Evolutionary conservation across 2,329 filamentous ascomycete species (phyloP).

Genomic region (Ciborinia camelliae): DNA sequence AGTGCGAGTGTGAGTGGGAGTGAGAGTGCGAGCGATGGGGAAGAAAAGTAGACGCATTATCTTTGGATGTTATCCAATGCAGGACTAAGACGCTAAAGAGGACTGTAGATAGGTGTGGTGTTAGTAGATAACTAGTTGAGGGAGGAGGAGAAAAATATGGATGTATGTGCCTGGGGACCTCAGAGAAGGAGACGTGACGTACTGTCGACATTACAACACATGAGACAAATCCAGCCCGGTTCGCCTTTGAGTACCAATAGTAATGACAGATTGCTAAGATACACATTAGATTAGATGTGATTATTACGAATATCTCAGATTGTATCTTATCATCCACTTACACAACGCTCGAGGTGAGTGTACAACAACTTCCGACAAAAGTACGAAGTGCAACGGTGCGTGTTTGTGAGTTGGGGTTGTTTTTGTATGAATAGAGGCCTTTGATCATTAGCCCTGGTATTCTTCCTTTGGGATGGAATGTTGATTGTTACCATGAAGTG

Average conservation of each 20-base stretch:
- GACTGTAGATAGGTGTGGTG: conserved; percentile 40
- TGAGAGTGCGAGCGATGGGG: neutral
- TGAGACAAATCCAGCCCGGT: conserved; percentile 62
- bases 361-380: conserved; percentile 56
- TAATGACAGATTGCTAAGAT: conserved; percentile 58
- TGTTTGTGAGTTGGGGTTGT: conserved; percentile 44
- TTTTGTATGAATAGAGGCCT: conserved; percentile 55
- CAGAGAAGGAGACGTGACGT: too few relatives aligned
- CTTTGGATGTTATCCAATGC: conserved; percentile 54
- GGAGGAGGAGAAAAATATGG: neutral
- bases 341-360: conserved; percentile 56
- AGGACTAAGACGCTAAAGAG: conserved; percentile 59
- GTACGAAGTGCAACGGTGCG: conserved; percentile 54
- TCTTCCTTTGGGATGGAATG: neutral
- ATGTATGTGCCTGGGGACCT: too few relatives aligned
- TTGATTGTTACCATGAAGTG: conserved; percentile 49
- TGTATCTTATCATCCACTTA: conserved; percentile 36
- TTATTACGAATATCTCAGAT: conserved; percentile 31
- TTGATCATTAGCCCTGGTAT: neutral
- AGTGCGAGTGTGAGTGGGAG: neutral
- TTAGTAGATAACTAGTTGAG: neutral
- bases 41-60: conserved; percentile 34
- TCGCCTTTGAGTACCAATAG: conserved; percentile 58
- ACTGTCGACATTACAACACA: conserved; percentile 64
- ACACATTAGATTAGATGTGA: too few relatives aligned